phyloP scores from a whole-genome alignment of 2,329 filamentous ascomycete species.

The Ceratocystis papillata region DNA sequence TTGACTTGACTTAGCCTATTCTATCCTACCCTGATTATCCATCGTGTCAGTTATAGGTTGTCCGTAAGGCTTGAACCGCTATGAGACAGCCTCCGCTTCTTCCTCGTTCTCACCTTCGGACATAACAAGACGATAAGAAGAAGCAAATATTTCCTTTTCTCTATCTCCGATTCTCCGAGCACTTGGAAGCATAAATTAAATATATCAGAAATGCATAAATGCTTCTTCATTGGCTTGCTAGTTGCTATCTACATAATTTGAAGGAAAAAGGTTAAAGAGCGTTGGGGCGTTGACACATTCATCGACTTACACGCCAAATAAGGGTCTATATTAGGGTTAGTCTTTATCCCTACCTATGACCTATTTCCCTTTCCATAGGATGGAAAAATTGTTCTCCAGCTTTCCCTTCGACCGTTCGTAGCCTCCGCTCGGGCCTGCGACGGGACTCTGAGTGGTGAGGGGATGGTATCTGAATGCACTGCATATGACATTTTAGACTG shows the following conservation, averaged over 20 bases:
- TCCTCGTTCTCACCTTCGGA: neutral
- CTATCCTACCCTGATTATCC: neutral
- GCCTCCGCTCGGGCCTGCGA: neutral
- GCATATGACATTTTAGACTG: neutral
- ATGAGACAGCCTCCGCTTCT: neutral
- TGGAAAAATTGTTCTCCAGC: no score
- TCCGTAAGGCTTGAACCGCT: neutral
- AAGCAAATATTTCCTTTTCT: neutral
- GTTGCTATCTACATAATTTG: no score
- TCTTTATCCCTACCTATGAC: neutral
- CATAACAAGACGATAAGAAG: neutral
- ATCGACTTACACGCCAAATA: neutral
- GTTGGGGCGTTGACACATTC: no score
- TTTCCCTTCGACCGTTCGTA: neutral
- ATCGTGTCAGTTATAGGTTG: neutral
- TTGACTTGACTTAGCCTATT: no score
- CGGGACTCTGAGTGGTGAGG: neutral
- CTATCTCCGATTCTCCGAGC: conserved; percentile 6
- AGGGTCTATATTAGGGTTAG: neutral
- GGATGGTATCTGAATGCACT: neutral
- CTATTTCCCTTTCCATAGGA: no score
- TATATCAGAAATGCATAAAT: neutral
- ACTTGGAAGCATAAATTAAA: neutral
- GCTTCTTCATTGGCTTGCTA: neutral
- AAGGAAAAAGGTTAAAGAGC: no score